Evolutionary conservation across 1,139 yeast species (phyloP).

Genomic region (Wickerhamomyces sp.): DNA sequence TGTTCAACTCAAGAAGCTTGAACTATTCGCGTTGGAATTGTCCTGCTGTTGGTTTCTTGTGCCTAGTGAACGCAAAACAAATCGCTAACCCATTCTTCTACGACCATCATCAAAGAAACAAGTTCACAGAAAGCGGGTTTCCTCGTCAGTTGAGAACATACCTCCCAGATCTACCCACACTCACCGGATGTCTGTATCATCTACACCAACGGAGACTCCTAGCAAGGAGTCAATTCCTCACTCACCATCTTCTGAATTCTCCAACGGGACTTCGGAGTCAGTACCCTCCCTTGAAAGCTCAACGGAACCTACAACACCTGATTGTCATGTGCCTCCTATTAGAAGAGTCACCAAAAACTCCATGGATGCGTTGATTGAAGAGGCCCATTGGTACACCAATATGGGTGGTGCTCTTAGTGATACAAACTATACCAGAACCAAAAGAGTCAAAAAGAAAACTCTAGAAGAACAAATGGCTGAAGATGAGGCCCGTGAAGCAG

Average conservation of each 20-base stretch:
- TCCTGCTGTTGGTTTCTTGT: no score
- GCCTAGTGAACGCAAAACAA: no score
- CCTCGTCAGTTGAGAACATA: no score
- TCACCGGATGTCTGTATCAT: no score
- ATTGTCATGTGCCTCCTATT: neutral
- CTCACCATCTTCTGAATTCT: neutral
- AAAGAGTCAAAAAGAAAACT: neutral
- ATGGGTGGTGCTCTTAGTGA: conserved; percentile 25
- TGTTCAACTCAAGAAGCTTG: no score
- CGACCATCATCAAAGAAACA: no score
- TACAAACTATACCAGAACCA: conserved; percentile 3
- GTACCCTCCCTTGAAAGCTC: conserved; percentile 1
- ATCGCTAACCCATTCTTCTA: no score
- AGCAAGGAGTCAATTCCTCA: no score
- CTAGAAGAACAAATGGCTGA: conserved; percentile 2
- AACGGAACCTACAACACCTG: conserved; percentile 7
- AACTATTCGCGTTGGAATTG: no score
- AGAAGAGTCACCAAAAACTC: conserved; percentile 2
- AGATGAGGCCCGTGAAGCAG: neutral
- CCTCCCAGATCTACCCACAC: no score
- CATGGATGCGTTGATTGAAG: conserved; percentile 25
- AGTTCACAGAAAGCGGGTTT: no score
- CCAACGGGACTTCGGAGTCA: neutral
- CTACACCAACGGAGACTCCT: no score
- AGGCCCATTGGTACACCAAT: conserved; percentile 33